Base-by-base conservation (phyloP, 495 filamentous ascomycete species). In the Aspergillus kassunensis region DNA sequence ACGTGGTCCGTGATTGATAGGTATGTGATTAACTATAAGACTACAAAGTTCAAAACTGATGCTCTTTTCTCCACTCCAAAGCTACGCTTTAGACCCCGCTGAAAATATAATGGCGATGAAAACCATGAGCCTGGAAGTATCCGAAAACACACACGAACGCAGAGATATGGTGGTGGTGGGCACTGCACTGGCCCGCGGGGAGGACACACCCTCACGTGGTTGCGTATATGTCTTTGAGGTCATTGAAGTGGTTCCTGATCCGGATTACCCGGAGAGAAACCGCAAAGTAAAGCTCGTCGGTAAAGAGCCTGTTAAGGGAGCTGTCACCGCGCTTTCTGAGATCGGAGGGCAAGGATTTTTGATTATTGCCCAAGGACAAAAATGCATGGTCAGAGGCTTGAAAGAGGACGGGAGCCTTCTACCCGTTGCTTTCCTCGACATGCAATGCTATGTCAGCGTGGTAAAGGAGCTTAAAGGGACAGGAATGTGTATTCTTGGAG, bases 391-490 rank as follows among this genome's bases (percentile, higher is more conserved):
- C 2, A 77, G 93, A 43, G 93, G 93, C 31, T 76, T 99, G 0
- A 97, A 97, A 61, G 93, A 97, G 69, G 93, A 99, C 59, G 87
- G 89, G 2, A 87, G 83, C 4, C 77, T 97, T 37, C 78, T 97
- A 2, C 93, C 93, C 0, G 92, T 97, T 19, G 93, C 93, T 1
- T 99, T 99, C 60, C 88, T 99, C 83, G 93, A 99, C 60, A 91
- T 96, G 85, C 91, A 88, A 72, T 90, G 88, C 69, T 91, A 92
- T 66, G 87, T 95, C 25, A 89, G 81, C 2, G 79, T 85, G 4
- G 83, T 86, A 40, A 95, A 91, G 63, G 88, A 89, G 56, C 76
- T 97, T 31, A 80, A 80, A 20, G 84, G 86, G 1, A 95, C 90
- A 0, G 91, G 92, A 4, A 75, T 97, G 62, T 88, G 83, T 57